Conservation (phyloP, 306 rosid species). For the Cucurbita moschata region DNA sequence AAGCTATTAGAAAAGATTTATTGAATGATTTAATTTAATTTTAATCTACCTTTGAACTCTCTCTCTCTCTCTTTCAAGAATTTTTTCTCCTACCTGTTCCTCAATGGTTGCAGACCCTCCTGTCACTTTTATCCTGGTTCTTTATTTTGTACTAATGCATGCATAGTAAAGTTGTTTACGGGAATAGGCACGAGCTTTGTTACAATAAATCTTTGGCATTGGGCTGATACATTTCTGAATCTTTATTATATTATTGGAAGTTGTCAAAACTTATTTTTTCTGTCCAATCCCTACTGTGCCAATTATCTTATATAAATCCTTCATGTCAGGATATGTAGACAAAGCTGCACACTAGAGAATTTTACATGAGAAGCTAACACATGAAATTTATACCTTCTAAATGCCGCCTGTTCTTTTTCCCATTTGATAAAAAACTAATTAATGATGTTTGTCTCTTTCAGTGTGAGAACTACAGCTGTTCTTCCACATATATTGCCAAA, state of each 20-base stretch:
- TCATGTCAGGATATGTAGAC: background rate
- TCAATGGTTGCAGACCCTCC: background rate
- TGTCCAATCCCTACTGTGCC: background rate
- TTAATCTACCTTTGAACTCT: background rate
- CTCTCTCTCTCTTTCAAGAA: background rate
- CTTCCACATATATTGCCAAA: constrained; percentile 94
- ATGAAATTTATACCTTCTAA: background rate
- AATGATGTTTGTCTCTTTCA: constrained; percentile 11
- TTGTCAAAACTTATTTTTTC: background rate
- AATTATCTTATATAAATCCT: background rate
- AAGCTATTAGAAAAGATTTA: background rate
- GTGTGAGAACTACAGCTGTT: constrained; percentile 87
- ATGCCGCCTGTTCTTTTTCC: background rate
- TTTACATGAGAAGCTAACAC: background rate
- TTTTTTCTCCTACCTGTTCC: background rate
- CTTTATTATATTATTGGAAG: background rate
- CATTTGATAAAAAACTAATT: constrained; percentile 8
- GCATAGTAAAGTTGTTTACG: background rate
- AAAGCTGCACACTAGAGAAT: background rate
- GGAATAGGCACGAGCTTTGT: background rate
- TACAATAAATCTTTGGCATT: background rate
- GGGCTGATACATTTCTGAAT: background rate
- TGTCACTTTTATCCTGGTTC: background rate
- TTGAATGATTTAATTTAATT: background rate
- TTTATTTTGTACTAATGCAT: background rate